Percentiles rank a stretch among this genome's conserved stretches.
These are phyloP conservation scores for Phanerodontia chrysosporium DNA, from an alignment of 768 basidiomycete species.

Conservation along the genomic window DNA sequence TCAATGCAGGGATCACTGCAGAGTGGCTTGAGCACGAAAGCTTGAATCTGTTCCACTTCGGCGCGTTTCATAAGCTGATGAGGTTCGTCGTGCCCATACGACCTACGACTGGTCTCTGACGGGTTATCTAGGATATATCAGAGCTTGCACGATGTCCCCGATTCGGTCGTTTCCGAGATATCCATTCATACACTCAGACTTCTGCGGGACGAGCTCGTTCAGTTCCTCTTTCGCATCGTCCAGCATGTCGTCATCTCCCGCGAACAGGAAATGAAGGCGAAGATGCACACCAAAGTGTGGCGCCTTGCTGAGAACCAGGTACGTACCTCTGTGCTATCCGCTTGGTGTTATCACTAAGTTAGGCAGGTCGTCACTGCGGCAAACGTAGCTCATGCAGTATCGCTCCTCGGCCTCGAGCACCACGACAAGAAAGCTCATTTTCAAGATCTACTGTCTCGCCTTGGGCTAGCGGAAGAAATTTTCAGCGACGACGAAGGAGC, in stretches of 20 bases:
- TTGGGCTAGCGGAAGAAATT: conserved; percentile 12
- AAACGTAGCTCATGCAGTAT: conserved; percentile 46
- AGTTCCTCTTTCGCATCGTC: conserved; percentile 49
- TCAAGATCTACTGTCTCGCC: conserved; percentile 24
- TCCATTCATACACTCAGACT: conserved; percentile 46
- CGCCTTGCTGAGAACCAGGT: conserved; percentile 41
- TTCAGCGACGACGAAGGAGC: conserved; percentile 3
- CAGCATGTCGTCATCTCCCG: conserved; percentile 49
- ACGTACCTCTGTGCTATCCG: neutral
- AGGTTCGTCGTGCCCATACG: conserved; percentile 28
- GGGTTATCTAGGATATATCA: conserved; percentile 24
- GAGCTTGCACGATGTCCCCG: conserved; percentile 24
- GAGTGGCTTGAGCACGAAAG: conserved; percentile 37
- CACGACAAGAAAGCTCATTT: conserved; percentile 40
- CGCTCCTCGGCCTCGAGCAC: conserved; percentile 38
- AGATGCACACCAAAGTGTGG: conserved; percentile 61
- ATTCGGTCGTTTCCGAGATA: conserved; percentile 30
- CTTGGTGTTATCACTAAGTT: neutral
- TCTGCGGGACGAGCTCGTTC: conserved; percentile 40
- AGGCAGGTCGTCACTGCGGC: conserved; percentile 37
- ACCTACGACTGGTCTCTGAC: neutral
- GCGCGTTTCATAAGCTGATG: conserved; percentile 35
- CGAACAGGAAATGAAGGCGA: conserved; percentile 56
- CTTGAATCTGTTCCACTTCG: conserved; percentile 47
- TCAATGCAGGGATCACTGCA: conserved; percentile 41